Evolutionary conservation across 805 yeast genomes (phyloP), one percentile per base, ranked within the genome.

Genomic region (Teunomyces kruisii): DNA sequence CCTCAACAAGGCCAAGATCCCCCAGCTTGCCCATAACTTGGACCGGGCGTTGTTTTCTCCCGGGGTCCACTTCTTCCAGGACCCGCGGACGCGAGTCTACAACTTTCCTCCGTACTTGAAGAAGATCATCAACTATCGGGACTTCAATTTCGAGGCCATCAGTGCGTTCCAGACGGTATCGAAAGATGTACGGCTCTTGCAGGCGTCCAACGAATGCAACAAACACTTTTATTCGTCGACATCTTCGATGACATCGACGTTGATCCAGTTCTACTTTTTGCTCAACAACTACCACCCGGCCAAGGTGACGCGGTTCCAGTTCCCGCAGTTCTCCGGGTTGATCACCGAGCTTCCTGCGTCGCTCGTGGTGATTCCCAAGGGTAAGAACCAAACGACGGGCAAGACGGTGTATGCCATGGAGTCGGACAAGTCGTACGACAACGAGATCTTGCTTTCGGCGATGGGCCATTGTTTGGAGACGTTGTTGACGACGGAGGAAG

Each of bases 391-490:
- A 7, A 32, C n/a, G 2, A 45, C 49, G 3, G 61, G 56, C 8
- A 50, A 57, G 17, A 50, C 57, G 3, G 62, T 80, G 0, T 84
- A 74, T 54, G 81, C 96, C 0, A 72, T 94, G 0, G 90, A 85
- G 47, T 65, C 84, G 0, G 96, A 88, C 58, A 80, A 81, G 49
- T 75, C 87, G 0, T 65, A 80, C 1, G 88, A 83, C 56, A 67
- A 75, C 5, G 96, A 86, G 46, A 78, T 83, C 15, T 74, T 88
- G 9, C 69, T 92, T 14, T 80, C 91, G 0, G 70, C 81, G 2
- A 68, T 91, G 64, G 98, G 98, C 0, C 86, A 85, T 51, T 77
- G 87, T 1, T 64, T 91, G 53, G 98, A 94, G 64, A 74, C 82
- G 12, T 75, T 88, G 59, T 68, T 92, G 17, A 87, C 95, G 0